Evolutionary conservation across 192 early-diverging fungal species (phyloP).

Genomic region (Polychytrium aggregatum): DNA sequence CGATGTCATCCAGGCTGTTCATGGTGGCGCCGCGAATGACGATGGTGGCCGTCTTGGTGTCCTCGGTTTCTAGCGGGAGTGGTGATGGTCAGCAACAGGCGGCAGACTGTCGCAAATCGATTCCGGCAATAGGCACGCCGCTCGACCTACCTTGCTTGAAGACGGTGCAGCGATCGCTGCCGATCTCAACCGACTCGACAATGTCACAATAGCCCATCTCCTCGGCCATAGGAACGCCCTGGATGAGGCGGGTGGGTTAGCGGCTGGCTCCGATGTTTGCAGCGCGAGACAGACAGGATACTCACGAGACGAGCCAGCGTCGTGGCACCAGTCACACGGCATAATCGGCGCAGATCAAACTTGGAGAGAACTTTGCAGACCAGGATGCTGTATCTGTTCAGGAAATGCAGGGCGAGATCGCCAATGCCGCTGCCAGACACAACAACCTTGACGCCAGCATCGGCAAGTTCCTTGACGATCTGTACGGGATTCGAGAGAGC

Average conservation of each 20-base stretch:
- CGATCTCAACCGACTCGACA: constrained; percentile 93
- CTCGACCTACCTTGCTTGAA: constrained; percentile 63
- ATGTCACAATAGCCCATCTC: constrained; percentile 98
- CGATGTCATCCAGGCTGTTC: constrained; percentile 92
- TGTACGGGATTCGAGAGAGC: no score
- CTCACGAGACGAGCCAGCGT: constrained; percentile 72
- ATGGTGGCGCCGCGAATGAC: constrained; percentile 91
- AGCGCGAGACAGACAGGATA: neutral
- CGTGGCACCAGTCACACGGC: constrained; percentile 85
- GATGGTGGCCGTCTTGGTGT: constrained; percentile 83
- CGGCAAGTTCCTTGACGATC: constrained; percentile 77
- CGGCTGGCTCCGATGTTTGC: neutral
- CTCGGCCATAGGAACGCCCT: constrained; percentile 82
- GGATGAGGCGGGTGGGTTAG: neutral
- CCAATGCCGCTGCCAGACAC: constrained; percentile 82
- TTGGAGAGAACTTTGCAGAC: constrained; percentile 86
- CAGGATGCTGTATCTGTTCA: constrained; percentile 84
- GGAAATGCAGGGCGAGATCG: constrained; percentile 88
- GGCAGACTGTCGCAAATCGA: neutral
- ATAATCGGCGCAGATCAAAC: constrained; percentile 91
- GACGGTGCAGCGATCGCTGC: constrained; percentile 93
- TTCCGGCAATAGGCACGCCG: neutral
- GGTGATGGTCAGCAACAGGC: constrained; percentile 8
- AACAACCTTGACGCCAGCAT: constrained; percentile 83
- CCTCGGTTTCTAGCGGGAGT: constrained; percentile 49